Evolutionary conservation across 73 alveolate genomes (phyloP), one percentile per base, ranked within the genome.

Genomic region (Paramecium biaurelia): DNA sequence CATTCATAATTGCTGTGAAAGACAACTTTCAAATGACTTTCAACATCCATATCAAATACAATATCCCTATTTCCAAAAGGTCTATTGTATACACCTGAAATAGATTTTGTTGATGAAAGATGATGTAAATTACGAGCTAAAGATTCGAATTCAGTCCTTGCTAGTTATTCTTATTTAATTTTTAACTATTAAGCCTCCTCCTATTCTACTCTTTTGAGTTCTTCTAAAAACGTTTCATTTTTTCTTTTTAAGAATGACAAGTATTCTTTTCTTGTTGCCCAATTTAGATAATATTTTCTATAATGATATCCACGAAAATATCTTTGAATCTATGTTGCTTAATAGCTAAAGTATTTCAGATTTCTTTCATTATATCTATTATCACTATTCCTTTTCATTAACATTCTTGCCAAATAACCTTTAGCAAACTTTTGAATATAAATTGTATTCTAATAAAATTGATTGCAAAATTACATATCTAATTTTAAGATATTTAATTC

Each of bases 51-150:
- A 85, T 95, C 96, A 70, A 95, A 96, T 8, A 95, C 98, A 56
- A 95, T 89, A 34, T 97, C 98, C 57, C 95, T 96, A 63, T 93
- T 92, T 23, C 93, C 97, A 89, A 93, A 96, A 0, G 99, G 99
- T 18, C 97, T 90, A 86, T 95, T 96, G 92, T 95, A 96, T 18
- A 96, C 96, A 18, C 99, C 99, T 58, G 99, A 97, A 49, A 93
- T 93, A n/a, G 95, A 96, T 68, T 92, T 96, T 7, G 99, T 96
- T 5, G 97, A 93, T 42, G 93, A 76, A 57, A 96, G 92, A 76
- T 96, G 99, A 85, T 96, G 99, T 38, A 96, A 92, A 70, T 96
- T 96, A 26, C 95, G 86, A 28, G 98, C 98, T 21, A 96, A 92
- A 49, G 94, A 88, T 11, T 93, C 92, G 68, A 96, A 95, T 42